Conservation (phyloP, 2,329 filamentous ascomycete species). For the Colletotrichum liriopes region DNA sequence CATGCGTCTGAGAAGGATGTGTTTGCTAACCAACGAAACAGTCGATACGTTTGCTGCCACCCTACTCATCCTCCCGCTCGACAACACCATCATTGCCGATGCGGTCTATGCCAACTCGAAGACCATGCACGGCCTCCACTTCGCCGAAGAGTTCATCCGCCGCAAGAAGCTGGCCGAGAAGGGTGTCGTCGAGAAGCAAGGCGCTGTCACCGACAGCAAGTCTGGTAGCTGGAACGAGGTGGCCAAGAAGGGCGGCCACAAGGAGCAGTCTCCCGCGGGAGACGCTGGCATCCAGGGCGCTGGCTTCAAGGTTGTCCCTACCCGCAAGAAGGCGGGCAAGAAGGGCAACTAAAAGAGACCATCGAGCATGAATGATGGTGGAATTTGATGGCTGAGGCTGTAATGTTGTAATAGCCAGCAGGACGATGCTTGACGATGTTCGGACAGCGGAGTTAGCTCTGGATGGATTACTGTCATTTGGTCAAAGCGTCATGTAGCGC, state of each 20-base stretch:
- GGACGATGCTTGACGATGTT: slow-evolving; percentile 14
- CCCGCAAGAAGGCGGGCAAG: slow-evolving; percentile 91
- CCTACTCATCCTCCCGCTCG: slow-evolving; percentile 82
- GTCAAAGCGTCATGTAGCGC: slow-evolving; percentile 22
- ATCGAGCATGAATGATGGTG: no score
- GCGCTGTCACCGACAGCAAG: slow-evolving; percentile 69
- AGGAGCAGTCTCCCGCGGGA: slow-evolving; percentile 61
- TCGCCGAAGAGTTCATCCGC: slow-evolving; percentile 93
- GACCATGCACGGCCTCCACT: slow-evolving; percentile 93
- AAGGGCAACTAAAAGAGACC: slow-evolving; percentile 63
- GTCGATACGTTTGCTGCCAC: slow-evolving; percentile 86
- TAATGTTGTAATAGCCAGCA: slow-evolving; percentile 14
- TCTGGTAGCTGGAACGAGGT: slow-evolving; percentile 87
- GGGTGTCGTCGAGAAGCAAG: slow-evolving; percentile 85
- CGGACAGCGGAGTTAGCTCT: slow-evolving; percentile 13
- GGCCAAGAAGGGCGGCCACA: slow-evolving; percentile 86
- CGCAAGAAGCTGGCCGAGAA: slow-evolving; percentile 95
- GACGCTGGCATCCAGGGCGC: slow-evolving; percentile 63
- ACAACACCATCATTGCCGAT: slow-evolving; percentile 88
- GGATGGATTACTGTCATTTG: slow-evolving; percentile 10
- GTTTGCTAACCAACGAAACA: slow-evolving; percentile 58
- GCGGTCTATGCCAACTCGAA: slow-evolving; percentile 89
- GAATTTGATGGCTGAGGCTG: neutral
- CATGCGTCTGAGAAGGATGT: neutral
- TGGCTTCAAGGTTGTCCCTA: slow-evolving; percentile 90